Conservation (phyloP, 805 yeast species). For the Candida lessepsii region DNA sequence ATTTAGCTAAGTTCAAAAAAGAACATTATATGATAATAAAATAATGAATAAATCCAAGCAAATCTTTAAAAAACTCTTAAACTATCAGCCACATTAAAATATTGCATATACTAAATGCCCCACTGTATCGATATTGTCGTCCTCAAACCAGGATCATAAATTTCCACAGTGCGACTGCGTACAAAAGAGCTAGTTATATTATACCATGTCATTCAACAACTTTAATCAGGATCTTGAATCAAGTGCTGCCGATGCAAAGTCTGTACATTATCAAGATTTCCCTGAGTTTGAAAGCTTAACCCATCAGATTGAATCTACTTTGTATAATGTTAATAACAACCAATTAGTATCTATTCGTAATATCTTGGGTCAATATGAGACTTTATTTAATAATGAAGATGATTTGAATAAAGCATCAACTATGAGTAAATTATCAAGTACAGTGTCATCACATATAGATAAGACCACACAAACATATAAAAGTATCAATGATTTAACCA, state of each 20-base stretch:
- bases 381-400: constrained; percentile 5
- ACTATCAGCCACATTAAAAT: too few relatives aligned
- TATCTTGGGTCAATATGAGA: constrained; percentile 23
- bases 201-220: constrained; percentile 27
- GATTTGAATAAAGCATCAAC: constrained; percentile 7
- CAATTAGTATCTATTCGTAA: constrained; percentile 23
- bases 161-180: too few relatives aligned
- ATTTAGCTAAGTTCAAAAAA: too few relatives aligned
- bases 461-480: constrained; percentile 31
- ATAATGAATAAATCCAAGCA: too few relatives aligned
- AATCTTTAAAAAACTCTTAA: too few relatives aligned
- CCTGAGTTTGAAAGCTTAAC: constrained; percentile 40
- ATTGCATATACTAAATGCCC: too few relatives aligned
- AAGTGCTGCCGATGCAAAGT: constrained; percentile 13
- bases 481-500: constrained; percentile 27
- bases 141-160: not conserved
- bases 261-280: constrained; percentile 33
- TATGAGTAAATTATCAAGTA: constrained; percentile 14
- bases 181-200: not conserved
- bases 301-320: constrained; percentile 29
- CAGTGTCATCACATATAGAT: constrained; percentile 19
- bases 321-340: constrained; percentile 28
- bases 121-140: too few relatives aligned
- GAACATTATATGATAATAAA: too few relatives aligned
- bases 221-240: constrained; percentile 21